Percentiles rank a stretch among this genome's conserved stretches.
Conservation (phyloP, 257 asterid species). For the Lycium ferocissimum region DNA sequence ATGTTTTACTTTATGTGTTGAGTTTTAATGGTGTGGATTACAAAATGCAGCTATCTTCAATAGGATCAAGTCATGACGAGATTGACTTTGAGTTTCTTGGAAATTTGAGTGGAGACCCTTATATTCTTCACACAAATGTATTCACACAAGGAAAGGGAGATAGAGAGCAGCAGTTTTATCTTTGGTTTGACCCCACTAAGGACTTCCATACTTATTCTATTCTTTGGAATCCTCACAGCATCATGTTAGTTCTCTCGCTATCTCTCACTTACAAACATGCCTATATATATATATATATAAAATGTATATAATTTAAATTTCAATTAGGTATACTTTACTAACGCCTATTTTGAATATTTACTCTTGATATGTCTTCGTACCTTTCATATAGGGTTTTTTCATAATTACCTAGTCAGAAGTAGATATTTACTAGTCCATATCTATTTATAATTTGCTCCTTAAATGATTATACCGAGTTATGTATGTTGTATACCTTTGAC, state of each 20-base stretch:
- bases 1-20: not conserved
- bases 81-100: constrained; percentile 28
- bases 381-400: too few relatives aligned
- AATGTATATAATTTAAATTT: too few relatives aligned
- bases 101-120: constrained; percentile 23
- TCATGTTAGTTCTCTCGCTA: not conserved
- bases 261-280: not conserved
- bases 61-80: constrained; percentile 27
- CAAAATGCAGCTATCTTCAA: constrained; percentile 5
- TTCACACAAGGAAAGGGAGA: constrained; percentile 23
- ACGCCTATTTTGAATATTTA: too few relatives aligned
- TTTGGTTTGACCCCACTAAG: constrained; percentile 25
- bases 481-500: too few relatives aligned
- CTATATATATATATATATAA: too few relatives aligned
- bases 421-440: too few relatives aligned
- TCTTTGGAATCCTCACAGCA: constrained; percentile 26
- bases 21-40: not conserved
- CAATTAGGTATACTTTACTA: too few relatives aligned
- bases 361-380: too few relatives aligned
- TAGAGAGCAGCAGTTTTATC: constrained; percentile 27
- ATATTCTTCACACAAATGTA: constrained; percentile 28
- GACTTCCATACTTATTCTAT: constrained; percentile 20
- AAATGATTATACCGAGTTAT: too few relatives aligned
- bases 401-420: too few relatives aligned
- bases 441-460: too few relatives aligned